Conservation (phyloP, 2,329 filamentous ascomycete species). For the Aspergillus felis region DNA sequence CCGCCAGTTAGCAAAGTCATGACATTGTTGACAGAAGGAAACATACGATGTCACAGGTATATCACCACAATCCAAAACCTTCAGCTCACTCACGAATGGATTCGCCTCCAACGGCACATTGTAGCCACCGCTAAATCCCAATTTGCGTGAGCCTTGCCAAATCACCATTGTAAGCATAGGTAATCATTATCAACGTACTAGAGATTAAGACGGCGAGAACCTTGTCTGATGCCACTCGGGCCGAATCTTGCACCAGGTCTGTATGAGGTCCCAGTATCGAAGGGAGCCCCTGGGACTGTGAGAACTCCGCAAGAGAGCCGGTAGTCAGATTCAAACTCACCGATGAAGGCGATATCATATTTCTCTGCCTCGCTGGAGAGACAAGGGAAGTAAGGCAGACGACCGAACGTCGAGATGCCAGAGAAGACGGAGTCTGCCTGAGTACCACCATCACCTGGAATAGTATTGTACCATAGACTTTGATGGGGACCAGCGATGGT, state of each 20-base stretch:
- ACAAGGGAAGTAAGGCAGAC: slow-evolving; percentile 73
- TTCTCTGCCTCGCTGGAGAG: slow-evolving; percentile 64
- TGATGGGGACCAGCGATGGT: slow-evolving; percentile 65
- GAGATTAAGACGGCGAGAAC: slow-evolving; percentile 78
- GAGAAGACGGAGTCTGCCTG: slow-evolving; percentile 89
- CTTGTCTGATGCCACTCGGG: slow-evolving; percentile 79
- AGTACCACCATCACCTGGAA: slow-evolving; percentile 79
- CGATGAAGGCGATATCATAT: slow-evolving; percentile 83
- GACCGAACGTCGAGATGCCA: slow-evolving; percentile 80
- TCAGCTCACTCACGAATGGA: slow-evolving; percentile 77
- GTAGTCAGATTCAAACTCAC: slow-evolving; percentile 38
- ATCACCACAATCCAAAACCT: slow-evolving; percentile 76
- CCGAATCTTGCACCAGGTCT: slow-evolving; percentile 79
- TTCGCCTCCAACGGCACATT: slow-evolving; percentile 78
- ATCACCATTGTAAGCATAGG: slow-evolving; percentile 18
- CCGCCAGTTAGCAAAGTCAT: background rate
- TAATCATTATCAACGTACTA: slow-evolving; percentile 58
- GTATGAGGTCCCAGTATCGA: slow-evolving; percentile 84
- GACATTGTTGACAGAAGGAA: background rate
- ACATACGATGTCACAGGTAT: slow-evolving; percentile 78
- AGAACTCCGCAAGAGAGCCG: background rate
- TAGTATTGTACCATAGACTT: slow-evolving; percentile 74
- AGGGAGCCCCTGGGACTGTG: slow-evolving; percentile 62
- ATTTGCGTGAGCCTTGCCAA: slow-evolving; percentile 41
- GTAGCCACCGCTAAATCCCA: slow-evolving; percentile 70